Evolutionary conservation across 768 basidiomycete species (phyloP).

Genomic region (Dentipellis fragilis): DNA sequence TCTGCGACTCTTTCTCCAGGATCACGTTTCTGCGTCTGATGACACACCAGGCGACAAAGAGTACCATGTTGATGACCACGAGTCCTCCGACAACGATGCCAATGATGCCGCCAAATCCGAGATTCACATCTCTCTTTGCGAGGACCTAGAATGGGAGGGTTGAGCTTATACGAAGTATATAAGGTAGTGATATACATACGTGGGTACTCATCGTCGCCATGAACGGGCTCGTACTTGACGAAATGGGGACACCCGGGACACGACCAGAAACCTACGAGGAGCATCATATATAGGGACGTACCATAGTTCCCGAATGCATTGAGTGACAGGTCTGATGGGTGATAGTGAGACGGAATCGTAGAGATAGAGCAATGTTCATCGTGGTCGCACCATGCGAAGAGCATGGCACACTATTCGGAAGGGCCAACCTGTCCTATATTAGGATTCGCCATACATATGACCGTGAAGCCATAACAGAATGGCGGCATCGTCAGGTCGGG

Average conservation of each 20-base stretch:
- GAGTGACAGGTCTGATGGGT: no score
- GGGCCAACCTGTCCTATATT: no score
- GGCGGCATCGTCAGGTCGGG: no score
- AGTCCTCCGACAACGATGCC: slow-evolving; percentile 10
- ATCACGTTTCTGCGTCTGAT: slow-evolving; percentile 2
- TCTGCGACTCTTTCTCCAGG: slow-evolving; percentile 5
- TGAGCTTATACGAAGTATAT: slow-evolving; percentile 4
- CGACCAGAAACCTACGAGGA: no score
- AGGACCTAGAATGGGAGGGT: background rate
- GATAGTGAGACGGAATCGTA: no score
- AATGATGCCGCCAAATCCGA: background rate
- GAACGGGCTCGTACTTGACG: background rate
- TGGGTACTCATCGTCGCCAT: background rate
- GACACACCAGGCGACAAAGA: slow-evolving; percentile 4
- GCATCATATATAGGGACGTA: no score
- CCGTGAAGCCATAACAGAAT: no score
- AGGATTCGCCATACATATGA: background rate
- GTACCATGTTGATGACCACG: slow-evolving; percentile 8
- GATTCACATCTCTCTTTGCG: slow-evolving; percentile 3
- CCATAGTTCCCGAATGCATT: no score
- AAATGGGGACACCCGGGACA: background rate
- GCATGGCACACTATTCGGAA: no score
- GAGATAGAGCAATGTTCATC: no score
- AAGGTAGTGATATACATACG: background rate
- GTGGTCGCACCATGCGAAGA: no score